phyloP scores from a whole-genome alignment of 2,329 filamentous ascomycete genomes.

The Phaeosphaeria sp. region DNA sequence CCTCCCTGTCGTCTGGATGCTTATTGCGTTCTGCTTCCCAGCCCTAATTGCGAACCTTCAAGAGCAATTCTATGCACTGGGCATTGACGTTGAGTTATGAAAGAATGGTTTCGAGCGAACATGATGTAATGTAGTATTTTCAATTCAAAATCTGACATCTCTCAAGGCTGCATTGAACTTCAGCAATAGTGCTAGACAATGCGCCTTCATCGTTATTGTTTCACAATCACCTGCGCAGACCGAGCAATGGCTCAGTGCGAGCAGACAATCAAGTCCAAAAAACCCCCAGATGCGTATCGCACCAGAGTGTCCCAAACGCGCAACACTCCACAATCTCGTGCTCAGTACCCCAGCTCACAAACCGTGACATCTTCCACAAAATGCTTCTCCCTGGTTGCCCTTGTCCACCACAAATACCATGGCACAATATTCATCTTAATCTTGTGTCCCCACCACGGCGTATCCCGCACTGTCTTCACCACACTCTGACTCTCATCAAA shows the following conservation, averaged over 20 bases:
- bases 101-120: too few relatives aligned
- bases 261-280: too few relatives aligned
- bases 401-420: slow-evolving; percentile 57
- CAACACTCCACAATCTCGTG: too few relatives aligned
- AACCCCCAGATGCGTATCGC: too few relatives aligned
- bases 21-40: background rate
- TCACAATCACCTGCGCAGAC: too few relatives aligned
- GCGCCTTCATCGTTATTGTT: too few relatives aligned
- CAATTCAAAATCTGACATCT: background rate
- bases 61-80: background rate
- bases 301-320: too few relatives aligned
- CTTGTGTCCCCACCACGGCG: slow-evolving; percentile 53
- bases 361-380: slow-evolving; percentile 55
- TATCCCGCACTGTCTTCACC: slow-evolving; percentile 53
- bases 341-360: slow-evolving; percentile 47
- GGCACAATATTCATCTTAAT: slow-evolving; percentile 55
- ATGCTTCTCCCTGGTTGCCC: slow-evolving; percentile 49
- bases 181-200: too few relatives aligned
- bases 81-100: background rate
- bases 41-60: background rate
- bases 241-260: too few relatives aligned
- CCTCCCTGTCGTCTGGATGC: background rate
- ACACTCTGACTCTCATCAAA: slow-evolving; percentile 57
- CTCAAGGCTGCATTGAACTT: background rate
- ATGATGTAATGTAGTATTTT: too few relatives aligned